Evolutionary conservation across 345 rosid genomes (phyloP).

Genomic region (Corymbia maculata): DNA sequence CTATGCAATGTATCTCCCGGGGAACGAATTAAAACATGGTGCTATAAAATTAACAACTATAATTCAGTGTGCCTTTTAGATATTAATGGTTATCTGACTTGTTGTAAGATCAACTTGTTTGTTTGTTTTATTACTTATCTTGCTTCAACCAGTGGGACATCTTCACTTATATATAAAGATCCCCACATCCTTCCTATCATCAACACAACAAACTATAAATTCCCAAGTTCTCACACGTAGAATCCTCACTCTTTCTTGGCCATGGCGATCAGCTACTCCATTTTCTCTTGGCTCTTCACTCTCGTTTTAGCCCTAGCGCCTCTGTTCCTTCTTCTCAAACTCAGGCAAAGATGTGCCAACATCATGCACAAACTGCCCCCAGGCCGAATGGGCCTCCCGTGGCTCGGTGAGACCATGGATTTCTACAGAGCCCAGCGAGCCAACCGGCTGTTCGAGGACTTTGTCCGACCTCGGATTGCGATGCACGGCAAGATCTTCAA

Average conservation of each 20-base stretch:
- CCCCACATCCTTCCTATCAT: background rate
- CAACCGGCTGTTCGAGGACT: constrained; percentile 51
- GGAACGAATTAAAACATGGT: background rate
- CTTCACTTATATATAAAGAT: background rate
- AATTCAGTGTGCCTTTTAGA: background rate
- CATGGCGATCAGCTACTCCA: background rate
- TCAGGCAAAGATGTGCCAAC: constrained; percentile 1
- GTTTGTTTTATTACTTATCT: background rate
- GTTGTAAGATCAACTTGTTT: background rate
- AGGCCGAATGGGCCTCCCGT: constrained; percentile 57
- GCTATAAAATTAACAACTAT: background rate
- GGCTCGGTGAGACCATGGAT: constrained; percentile 64
- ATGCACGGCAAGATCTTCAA: constrained; percentile 63
- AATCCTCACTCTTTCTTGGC: background rate
- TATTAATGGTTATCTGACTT: background rate
- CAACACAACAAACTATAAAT: background rate
- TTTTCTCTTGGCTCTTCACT: constrained; percentile 25
- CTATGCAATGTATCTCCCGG: background rate
- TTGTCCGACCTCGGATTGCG: constrained; percentile 41
- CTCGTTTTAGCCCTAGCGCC: constrained; percentile 17
- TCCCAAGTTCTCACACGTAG: background rate
- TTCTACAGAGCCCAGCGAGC: constrained; percentile 54
- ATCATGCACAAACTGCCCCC: constrained; percentile 44
- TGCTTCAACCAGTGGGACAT: background rate
- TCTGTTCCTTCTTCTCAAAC: background rate